Evolutionary conservation across 2,329 filamentous ascomycete genomes (phyloP).

Genomic region (Colletotrichum theobromicola): DNA sequence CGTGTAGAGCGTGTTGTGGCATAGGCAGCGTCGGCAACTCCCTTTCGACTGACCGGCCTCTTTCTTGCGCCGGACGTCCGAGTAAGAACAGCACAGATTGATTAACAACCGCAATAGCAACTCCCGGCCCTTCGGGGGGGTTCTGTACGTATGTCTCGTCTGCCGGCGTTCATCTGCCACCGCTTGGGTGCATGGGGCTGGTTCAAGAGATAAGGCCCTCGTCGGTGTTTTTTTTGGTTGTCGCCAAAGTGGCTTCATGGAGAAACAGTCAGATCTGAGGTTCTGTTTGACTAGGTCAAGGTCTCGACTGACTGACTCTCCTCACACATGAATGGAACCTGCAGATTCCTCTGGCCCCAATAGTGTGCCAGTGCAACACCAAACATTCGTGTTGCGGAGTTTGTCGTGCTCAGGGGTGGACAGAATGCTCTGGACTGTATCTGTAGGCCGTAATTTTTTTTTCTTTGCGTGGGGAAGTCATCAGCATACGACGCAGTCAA

Average conservation of each 20-base stretch:
- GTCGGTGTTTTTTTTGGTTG: not conserved
- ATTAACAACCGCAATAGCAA: not conserved
- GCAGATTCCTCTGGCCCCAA: not conserved
- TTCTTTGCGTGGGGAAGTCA: not conserved
- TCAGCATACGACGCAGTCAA: not conserved
- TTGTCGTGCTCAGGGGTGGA: slow-evolving; percentile 2
- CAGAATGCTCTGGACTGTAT: not conserved
- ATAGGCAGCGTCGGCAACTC: slow-evolving; percentile 7
- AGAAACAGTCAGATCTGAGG: not conserved
- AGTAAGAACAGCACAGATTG: not conserved
- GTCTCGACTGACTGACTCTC: not conserved
- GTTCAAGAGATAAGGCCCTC: not conserved
- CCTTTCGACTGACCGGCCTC: not conserved
- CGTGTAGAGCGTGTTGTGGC: not conserved
- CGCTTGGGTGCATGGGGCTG: not conserved
- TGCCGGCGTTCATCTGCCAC: not conserved
- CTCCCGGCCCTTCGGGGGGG: not conserved
- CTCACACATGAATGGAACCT: not conserved
- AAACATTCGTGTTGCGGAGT: not conserved
- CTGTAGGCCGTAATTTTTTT: not conserved
- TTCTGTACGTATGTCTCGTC: not conserved
- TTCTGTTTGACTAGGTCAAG: not conserved
- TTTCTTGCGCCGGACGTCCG: slow-evolving; percentile 11
- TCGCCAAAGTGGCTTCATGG: not conserved
- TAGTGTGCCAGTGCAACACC: not conserved